Conservation (phyloP, 2,329 filamentous ascomycete genomes). For the Xylaria sp. region DNA sequence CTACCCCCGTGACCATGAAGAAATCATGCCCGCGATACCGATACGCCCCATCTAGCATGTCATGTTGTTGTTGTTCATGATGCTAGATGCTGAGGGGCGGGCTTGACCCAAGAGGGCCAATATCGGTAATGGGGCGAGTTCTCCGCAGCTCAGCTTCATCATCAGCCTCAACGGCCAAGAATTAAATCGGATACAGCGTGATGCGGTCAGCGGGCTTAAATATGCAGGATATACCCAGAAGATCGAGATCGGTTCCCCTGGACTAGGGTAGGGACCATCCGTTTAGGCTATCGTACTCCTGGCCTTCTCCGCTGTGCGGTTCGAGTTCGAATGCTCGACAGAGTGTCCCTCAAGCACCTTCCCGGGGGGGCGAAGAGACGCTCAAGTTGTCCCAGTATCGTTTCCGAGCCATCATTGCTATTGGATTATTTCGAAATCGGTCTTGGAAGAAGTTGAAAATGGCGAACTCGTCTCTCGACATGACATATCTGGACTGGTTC, state of each 20-base stretch:
- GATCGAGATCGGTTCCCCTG: neutral
- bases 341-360: neutral
- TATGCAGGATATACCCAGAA: neutral
- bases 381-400: conserved; percentile 64
- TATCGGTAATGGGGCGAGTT: neutral
- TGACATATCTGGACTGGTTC: conserved; percentile 75
- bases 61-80: neutral
- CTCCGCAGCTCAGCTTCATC: neutral
- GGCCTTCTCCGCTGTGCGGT: neutral
- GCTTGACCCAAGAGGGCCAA: neutral
- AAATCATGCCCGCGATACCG: neutral
- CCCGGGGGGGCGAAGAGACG: conserved; percentile 16
- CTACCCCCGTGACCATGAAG: neutral
- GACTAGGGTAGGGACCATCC: neutral
- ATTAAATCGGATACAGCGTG: neutral
- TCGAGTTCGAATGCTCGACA: neutral
- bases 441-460: conserved; percentile 87
- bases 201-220: neutral
- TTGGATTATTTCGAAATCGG: conserved; percentile 67
- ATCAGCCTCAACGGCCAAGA: conserved; percentile 1
- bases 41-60: neutral
- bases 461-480: conserved; percentile 81
- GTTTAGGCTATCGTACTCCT: neutral
- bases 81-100: conserved; percentile 1
- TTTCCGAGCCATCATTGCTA: conserved; percentile 60